Base-by-base conservation (phyloP, 2,329 filamentous ascomycete species). In the Fusarium pilosicola region DNA sequence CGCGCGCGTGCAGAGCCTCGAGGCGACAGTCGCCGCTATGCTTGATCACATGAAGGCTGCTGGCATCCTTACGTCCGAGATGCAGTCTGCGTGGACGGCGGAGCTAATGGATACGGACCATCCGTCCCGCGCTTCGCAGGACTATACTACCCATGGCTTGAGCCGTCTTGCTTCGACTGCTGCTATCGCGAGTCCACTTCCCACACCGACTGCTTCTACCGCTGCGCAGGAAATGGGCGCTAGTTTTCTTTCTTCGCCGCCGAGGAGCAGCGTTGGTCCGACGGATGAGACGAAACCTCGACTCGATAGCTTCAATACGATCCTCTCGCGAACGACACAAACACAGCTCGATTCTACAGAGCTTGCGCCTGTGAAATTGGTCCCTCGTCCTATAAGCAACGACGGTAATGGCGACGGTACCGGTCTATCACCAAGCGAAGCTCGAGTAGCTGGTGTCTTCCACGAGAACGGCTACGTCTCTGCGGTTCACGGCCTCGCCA, bases 391-490 rank as follows among this genome's bases (percentile, higher is more conserved):
- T 22, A 77, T 78, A 32, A 78, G 77, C 59, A 78, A 78, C 52
- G 77, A 78, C 30, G 77, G 77, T 15, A 78, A 78, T 36, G 77
- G 77, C n/a, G 77, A 78, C 24, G 77, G 76, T 3, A 77, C 70
- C 9, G 76, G 78, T 10, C 51, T 82, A 6, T 82, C 81, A 0
- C 80, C 81, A 15, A 79, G 79, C 17, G 81, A 82, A 70, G 81
- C 80, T 2, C 78, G 79, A 44, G 79, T 82, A 28, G 81, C 81
- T 3, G 81, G 81, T 20, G 80, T 81, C 0, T 81, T 81, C 42
- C 80, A 81, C 34, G 77, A 82, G 46, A 77, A 81, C 54, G 81
- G 81, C 3, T 80, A 78, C 45, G 79, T 82, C 10, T 81, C 80
- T 28, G 78, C 78, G 2, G 81, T 82, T 17, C 81, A 82, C 51